Base-by-base conservation (phyloP, 176 grass and related monocot species). In the Carex myosuroides region DNA sequence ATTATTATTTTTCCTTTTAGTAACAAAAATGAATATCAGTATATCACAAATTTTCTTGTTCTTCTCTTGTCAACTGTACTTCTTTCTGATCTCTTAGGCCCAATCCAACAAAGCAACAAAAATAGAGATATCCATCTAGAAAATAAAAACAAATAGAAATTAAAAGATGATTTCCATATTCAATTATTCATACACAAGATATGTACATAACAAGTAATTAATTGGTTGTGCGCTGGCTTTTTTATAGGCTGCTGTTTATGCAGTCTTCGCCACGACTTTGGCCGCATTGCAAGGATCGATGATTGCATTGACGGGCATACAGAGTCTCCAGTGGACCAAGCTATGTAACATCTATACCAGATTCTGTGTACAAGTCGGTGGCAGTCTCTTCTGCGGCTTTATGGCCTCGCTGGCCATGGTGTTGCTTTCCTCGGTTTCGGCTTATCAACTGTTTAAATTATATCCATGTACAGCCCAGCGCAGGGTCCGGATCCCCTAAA, bases 281-380 rank as follows among this genome's bases (percentile, higher is more conserved):
- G 93, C 91, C 21, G 93, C 90, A 55, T 33, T 87, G 72, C 91
- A 99, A 88, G 88, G 85, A 4, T 90, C 93, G 37, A 0, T 88
- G 78, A 72, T 94, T 18, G 93, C 97, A 12, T 22, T 94, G 41
- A 81, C 61, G 6, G 93, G 97, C 59, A 75, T 80, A 59, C 30
- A 57, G 10, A 74, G 53, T 30, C 48, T 99, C 64, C 91, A 96
- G 85, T 99, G 97, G 97, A 87, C 13, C 68, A 99, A 89, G 89
- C 83, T 99, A 59, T 99, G 97, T 87, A 94, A 99, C 90, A 92
- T 99, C 73, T 99, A 94, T 86, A 89, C 91, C 13, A 85, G 91
- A n/a, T 99, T 92, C 90, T 99, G 97, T 85, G 65, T 90, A 37
- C 91, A 96, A 76, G 14, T 99, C 60, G 97, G 74, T 53, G 93